Percentiles rank a stretch among this genome's conserved stretches.
These are phyloP conservation scores for Spinacia oleracea DNA, from an alignment of 179 eudicot species.

Conservation along the genomic window DNA sequence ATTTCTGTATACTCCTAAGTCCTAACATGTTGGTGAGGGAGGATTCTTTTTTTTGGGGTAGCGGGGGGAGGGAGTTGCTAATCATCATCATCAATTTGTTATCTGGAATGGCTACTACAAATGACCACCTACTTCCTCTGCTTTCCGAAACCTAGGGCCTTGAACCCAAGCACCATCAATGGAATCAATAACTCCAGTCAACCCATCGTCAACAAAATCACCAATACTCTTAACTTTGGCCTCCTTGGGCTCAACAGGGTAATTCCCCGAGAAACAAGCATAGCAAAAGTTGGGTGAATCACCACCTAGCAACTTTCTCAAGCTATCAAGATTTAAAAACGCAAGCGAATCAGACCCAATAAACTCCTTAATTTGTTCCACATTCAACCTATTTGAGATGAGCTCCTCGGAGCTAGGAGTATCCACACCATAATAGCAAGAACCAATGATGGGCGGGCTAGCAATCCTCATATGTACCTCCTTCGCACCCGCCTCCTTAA, in stretches of 20 bases:
- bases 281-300: conserved; percentile 57
- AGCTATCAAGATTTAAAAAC: conserved; percentile 54
- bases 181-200: conserved; percentile 57
- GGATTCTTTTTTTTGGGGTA: no score
- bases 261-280: conserved; percentile 77
- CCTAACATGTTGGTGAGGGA: not conserved
- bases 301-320: conserved; percentile 47
- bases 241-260: conserved; percentile 62
- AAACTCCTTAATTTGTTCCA: conserved; percentile 63
- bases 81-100: conserved; percentile 3
- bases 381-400: conserved; percentile 69
- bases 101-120: conserved; percentile 8
- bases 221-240: conserved; percentile 58
- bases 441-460: conserved; percentile 76
- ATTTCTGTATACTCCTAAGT: conserved; percentile 12
- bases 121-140: conserved; percentile 30
- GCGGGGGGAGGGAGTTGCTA: not conserved
- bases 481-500: conserved; percentile 72
- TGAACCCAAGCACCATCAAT: conserved; percentile 64
- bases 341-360: conserved; percentile 84
- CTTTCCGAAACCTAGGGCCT: conserved; percentile 34
- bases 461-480: conserved; percentile 90
- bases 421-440: conserved; percentile 83
- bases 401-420: conserved; percentile 72
- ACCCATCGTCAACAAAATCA: conserved; percentile 71